Evolutionary conservation across 345 rosid genomes (phyloP), one percentile per base, ranked within the genome.

Genomic region (Salix suchowensis): DNA sequence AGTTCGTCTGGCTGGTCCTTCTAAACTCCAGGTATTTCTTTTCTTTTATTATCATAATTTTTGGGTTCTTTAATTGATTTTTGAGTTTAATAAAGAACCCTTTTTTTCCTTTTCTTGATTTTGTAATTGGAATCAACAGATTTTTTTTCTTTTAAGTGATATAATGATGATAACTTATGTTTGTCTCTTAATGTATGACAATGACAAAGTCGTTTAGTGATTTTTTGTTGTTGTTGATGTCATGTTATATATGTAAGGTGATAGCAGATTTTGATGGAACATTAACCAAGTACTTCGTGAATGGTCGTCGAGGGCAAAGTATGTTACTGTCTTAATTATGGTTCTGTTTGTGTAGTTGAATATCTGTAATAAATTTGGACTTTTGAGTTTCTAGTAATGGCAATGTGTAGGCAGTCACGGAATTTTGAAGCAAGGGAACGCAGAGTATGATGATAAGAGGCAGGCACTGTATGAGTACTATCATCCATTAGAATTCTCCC

Each of bases 211-310:
- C 4, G 4, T 34, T 48, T 54, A 14, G 15, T 54, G 13, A 21
- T 30, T 52, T 26, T 12, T 5, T 9, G 24, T 13, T 52, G 23
- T 46, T 65, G 24, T 14, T 15, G 58, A 52, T 19, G n/a, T 18
- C 19, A 52, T 16, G 9, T 52, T 52, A 52, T 16, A 52, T 52
- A 46, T 46, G 50, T 76, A 82, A 90, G 89, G 88, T 88, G 19
- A 91, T 94, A 80, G 96, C 96, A 23, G 97, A 94, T 87, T 94
- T 92, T 66, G 97, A 94, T 84, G 93, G 87, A 3, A 94, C 98
- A 37, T 79, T 94, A 74, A 94, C 98, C 48, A 84, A 76, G 50
- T 94, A 83, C 73, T 30, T 82, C 78, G 85, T 91, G 66, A 88
- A 89, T 84, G 97, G 94, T 23, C 5, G 66, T 23, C 85, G 93